Evolutionary conservation across 148 eudicot genomes (phyloP).

Genomic region (Spergularia bocconei): DNA sequence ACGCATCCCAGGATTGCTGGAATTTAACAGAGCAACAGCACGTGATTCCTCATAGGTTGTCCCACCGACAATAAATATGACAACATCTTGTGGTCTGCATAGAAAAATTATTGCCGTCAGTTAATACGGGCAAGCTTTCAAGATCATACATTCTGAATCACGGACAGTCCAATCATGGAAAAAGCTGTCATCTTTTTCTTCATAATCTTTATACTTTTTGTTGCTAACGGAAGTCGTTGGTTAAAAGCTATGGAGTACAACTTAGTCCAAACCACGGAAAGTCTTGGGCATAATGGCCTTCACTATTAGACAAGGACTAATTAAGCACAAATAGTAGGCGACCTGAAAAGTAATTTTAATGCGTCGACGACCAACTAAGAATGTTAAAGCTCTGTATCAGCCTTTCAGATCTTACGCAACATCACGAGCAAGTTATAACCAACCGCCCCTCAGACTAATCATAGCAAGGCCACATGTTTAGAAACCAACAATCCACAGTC

Average conservation of each 20-base stretch:
- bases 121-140: not conserved
- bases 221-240: not conserved
- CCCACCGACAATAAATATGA: constrained; percentile 88
- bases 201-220: no score
- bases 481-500: not conserved
- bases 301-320: not conserved
- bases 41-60: constrained; percentile 97
- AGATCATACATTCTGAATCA: not conserved
- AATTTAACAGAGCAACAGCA: constrained; percentile 70
- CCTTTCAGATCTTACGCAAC: not conserved
- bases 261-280: not conserved
- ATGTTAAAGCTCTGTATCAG: not conserved
- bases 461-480: not conserved
- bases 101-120: constrained; percentile 8
- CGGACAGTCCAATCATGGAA: not conserved
- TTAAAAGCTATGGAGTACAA: not conserved
- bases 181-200: no score
- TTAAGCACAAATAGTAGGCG: not conserved
- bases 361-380: constrained; percentile 4
- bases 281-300: not conserved
- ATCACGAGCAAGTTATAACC: not conserved
- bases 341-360: not conserved
- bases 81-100: constrained; percentile 89
- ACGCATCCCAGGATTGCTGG: constrained; percentile 82
- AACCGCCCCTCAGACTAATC: not conserved